A percentile compares a stretch with the other conserved stretches of the same genome.
phyloP scores from a whole-genome alignment of 2,329 filamentous ascomycete genomes.

The Curvularia hawaiiensis region DNA sequence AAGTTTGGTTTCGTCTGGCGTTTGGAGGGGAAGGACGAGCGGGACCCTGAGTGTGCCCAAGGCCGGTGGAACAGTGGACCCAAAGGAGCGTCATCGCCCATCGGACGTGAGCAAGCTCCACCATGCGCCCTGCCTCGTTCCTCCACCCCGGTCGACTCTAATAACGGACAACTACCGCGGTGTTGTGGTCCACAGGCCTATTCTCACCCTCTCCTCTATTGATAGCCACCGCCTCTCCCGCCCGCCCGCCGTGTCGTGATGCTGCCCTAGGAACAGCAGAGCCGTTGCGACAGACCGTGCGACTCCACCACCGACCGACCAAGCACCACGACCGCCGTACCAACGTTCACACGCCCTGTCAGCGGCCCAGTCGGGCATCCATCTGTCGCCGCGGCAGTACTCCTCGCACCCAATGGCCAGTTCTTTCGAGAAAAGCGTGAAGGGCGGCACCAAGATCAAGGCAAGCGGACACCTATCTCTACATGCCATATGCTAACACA shows the following conservation, averaged over 20 bases:
- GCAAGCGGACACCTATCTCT: conserved; percentile 52
- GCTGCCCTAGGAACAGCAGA: conserved; percentile 34
- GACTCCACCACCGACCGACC: neutral
- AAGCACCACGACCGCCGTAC: conserved; percentile 11
- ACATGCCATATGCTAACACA: conserved; percentile 24
- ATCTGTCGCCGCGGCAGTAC: conserved; percentile 19
- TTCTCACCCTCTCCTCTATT: conserved; percentile 18
- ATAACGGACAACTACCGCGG: conserved; percentile 23
- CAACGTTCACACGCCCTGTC: conserved; percentile 15
- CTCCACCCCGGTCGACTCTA: conserved; percentile 20
- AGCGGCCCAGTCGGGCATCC: conserved; percentile 22
- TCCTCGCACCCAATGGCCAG: conserved; percentile 65
- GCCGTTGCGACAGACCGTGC: conserved; percentile 25
- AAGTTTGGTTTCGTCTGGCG: conserved; percentile 4
- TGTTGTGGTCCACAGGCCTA: conserved; percentile 19
- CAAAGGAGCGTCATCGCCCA: conserved; percentile 24
- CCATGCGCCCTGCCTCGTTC: conserved; percentile 23
- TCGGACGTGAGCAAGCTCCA: conserved; percentile 18
- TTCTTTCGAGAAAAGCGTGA: conserved; percentile 98
- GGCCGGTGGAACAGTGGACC: conserved; percentile 1
- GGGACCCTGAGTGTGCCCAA: conserved; percentile 16
- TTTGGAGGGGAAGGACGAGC: conserved; percentile 17
- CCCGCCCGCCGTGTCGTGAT: conserved; percentile 28
- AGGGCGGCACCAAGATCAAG: conserved; percentile 98
- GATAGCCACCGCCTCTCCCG: conserved; percentile 24